Conservation (phyloP, 306 rosid genomes). For the Prunus dulcis region DNA sequence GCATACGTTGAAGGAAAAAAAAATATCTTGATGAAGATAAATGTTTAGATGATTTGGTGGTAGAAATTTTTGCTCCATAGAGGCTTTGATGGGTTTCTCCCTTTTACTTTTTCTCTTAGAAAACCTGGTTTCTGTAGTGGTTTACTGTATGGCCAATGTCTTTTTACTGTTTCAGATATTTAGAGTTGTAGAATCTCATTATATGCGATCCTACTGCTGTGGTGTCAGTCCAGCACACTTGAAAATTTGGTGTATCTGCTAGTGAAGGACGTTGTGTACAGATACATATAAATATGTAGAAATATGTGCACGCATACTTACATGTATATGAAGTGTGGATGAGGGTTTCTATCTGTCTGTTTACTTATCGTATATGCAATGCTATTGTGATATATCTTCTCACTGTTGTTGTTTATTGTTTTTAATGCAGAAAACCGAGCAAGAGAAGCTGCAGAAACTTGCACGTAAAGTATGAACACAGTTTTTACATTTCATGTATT, state of each 20-base stretch:
- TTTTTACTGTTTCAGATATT: background rate
- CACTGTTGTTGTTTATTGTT: background rate
- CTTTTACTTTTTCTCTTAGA: background rate
- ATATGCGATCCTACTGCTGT: background rate
- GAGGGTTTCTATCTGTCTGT: background rate
- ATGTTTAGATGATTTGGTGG: background rate
- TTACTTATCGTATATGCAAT: background rate
- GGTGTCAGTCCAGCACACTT: background rate
- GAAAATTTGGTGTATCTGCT: background rate
- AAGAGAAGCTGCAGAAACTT: slow-evolving; percentile 84
- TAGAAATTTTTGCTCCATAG: background rate
- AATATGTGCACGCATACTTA: background rate
- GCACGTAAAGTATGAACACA: slow-evolving; percentile 65
- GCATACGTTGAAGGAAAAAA: background rate
- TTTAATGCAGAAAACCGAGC: slow-evolving; percentile 69
- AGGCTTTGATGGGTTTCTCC: background rate
- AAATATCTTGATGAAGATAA: background rate
- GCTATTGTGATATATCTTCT: background rate
- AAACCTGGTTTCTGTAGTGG: background rate
- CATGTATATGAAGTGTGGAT: background rate
- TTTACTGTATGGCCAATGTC: background rate
- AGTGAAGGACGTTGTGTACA: background rate
- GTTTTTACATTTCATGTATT: background rate
- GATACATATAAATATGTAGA: background rate
- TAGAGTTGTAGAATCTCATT: background rate